phyloP scores from a whole-genome alignment of 768 basidiomycete genomes.

The Phanerochaete sordida region DNA sequence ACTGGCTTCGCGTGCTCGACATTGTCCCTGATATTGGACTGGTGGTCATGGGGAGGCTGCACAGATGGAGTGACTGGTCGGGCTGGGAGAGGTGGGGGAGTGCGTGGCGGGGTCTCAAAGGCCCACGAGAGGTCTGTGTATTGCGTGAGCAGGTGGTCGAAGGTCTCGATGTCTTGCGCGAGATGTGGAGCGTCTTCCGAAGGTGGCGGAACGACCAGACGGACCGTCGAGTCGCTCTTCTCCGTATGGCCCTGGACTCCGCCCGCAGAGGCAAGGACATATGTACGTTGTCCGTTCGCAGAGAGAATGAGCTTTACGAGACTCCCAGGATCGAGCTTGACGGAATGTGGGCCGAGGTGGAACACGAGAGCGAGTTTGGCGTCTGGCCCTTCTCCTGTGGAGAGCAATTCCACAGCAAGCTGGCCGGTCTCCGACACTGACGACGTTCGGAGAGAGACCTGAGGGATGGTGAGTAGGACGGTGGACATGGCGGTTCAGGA shows the following conservation, averaged over 20 bases:
- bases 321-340: constrained; percentile 56
- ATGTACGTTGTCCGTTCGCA: constrained; percentile 34
- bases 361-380: constrained; percentile 68
- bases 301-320: constrained; percentile 38
- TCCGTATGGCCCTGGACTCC: constrained; percentile 24
- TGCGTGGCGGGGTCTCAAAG: neutral
- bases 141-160: constrained; percentile 65
- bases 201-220: constrained; percentile 15
- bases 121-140: constrained; percentile 48
- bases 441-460: constrained; percentile 38
- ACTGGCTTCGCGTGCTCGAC: constrained; percentile 11
- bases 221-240: constrained; percentile 17
- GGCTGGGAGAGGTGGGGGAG: constrained; percentile 14
- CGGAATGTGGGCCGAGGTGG: constrained; percentile 50
- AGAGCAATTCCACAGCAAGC: constrained; percentile 59
- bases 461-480: constrained; percentile 48
- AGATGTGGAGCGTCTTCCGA: constrained; percentile 29
- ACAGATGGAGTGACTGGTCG: neutral
- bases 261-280: constrained; percentile 40
- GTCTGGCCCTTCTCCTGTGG: constrained; percentile 8
- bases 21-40: constrained; percentile 19
- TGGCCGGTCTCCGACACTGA: constrained; percentile 35
- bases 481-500: constrained; percentile 33
- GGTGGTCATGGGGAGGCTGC: neutral
- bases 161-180: constrained; percentile 55